Evolutionary conservation across 345 rosid species (phyloP).

Genomic region (Euphorbia pulcherrima): DNA sequence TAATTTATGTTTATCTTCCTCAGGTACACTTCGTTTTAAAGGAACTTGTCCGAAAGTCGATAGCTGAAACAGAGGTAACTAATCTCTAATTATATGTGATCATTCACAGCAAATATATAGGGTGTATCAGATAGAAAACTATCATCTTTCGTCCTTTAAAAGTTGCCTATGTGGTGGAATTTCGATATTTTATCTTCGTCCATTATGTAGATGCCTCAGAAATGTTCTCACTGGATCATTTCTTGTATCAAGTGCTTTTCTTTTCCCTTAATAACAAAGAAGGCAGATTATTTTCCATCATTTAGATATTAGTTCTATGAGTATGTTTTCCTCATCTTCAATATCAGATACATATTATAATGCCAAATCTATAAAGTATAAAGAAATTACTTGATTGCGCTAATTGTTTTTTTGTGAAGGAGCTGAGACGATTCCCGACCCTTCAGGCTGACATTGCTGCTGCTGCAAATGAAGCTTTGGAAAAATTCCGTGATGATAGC

Average conservation of each 20-base stretch:
- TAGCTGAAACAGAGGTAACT: conserved; percentile 83
- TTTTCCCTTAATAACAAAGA: not conserved
- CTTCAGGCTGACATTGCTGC: conserved; percentile 85
- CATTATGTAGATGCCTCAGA: not conserved
- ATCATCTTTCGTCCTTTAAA: not conserved
- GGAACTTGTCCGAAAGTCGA: conserved; percentile 95
- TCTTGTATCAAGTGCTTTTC: not conserved
- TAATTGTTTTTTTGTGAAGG: conserved; percentile 39
- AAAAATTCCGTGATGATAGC: conserved; percentile 91
- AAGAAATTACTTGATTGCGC: conserved; percentile 1
- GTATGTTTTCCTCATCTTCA: not conserved
- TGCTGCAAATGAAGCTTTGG: conserved; percentile 87
- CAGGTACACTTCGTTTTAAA: conserved; percentile 94
- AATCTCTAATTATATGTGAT: conserved; percentile 13
- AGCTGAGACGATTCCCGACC: conserved; percentile 88
- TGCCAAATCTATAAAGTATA: not conserved
- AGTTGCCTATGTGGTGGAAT: not conserved
- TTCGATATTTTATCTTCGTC: not conserved
- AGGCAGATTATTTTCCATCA: not conserved
- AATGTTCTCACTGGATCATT: not conserved
- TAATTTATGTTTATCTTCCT: not conserved
- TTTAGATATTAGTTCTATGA: not conserved
- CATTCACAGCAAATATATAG: not conserved
- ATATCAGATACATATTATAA: not conserved
- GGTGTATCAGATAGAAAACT: not conserved